Percentiles rank a stretch among this genome's conserved stretches.
Evolutionary conservation across 495 filamentous ascomycete genomes (phyloP).

Genomic region (Beverwykella pulmonaria): DNA sequence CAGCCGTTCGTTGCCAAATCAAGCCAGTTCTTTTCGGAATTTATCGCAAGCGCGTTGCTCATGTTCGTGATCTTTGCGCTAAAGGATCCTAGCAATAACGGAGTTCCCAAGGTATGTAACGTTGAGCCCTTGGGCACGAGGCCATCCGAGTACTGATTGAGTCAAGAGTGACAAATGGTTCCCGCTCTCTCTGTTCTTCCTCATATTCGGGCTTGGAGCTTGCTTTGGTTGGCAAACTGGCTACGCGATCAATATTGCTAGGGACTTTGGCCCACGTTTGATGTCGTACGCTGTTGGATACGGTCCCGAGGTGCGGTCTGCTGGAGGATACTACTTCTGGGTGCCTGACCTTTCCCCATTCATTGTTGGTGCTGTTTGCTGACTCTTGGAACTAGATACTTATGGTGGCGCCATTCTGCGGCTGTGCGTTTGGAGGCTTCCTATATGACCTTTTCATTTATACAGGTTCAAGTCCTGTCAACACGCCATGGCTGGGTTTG

Average conservation of each 20-base stretch:
- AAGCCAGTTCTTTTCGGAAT: conserved; percentile 65
- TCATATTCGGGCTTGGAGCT: conserved; percentile 68
- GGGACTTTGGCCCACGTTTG: conserved; percentile 69
- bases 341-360: conserved; percentile 42
- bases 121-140: conserved; percentile 10
- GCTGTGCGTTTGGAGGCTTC: conserved; percentile 62
- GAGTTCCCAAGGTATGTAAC: conserved; percentile 33
- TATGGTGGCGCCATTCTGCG: conserved; percentile 62
- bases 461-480: conserved; percentile 61
- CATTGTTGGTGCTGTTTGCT: background rate
- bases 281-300: conserved; percentile 65
- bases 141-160: conserved; percentile 3
- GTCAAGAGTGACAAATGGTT: conserved; percentile 48
- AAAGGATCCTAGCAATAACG: conserved; percentile 56
- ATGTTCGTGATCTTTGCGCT: conserved; percentile 71
- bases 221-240: conserved; percentile 73
- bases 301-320: conserved; percentile 64
- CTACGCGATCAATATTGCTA: conserved; percentile 67
- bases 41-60: conserved; percentile 61
- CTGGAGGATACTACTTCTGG: conserved; percentile 67
- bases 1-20: conserved; percentile 62
- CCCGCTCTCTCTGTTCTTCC: conserved; percentile 63
- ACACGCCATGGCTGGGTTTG: conserved; percentile 60
- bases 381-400: conserved; percentile 43
- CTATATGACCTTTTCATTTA: conserved; percentile 66